Evolutionary conservation across 129 eudicot species (phyloP).

Genomic region (Flaveria linearis): DNA sequence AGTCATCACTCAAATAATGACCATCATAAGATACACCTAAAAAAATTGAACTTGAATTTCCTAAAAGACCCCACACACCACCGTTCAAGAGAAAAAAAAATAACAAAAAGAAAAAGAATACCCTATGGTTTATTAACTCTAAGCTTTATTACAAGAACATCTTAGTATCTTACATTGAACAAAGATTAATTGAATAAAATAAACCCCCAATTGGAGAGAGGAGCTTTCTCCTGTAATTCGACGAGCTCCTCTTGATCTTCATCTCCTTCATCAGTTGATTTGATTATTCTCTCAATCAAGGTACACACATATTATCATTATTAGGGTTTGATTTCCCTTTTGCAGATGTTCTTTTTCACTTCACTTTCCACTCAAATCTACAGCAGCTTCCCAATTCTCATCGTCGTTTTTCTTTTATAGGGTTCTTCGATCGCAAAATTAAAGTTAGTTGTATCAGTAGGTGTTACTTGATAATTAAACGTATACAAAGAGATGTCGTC

Average conservation of each 20-base stretch:
- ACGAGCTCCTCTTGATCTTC: slow-evolving; percentile 30
- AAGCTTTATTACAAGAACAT: not conserved
- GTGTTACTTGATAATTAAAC: slow-evolving; percentile 4
- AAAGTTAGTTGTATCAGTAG: slow-evolving; percentile 11
- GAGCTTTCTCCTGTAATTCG: slow-evolving; percentile 26
- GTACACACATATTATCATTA: slow-evolving; percentile 13
- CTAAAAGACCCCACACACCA: no score
- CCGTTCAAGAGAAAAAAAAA: no score
- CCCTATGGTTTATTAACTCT: no score
- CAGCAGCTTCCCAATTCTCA: slow-evolving; percentile 22
- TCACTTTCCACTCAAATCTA: slow-evolving; percentile 17
- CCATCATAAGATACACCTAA: no score
- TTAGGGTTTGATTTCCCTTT: slow-evolving; percentile 23
- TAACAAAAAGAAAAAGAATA: no score
- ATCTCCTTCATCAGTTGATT: not conserved
- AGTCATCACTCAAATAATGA: no score
- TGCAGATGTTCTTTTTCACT: not conserved
- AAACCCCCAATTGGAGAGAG: slow-evolving; percentile 28
- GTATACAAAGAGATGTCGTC: slow-evolving; percentile 28
- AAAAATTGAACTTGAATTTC: no score
- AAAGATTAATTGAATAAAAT: not conserved
- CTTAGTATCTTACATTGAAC: not conserved
- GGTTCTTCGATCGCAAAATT: slow-evolving; percentile 33
- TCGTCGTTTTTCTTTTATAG: slow-evolving; percentile 12
- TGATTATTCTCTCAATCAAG: slow-evolving; percentile 12